Evolutionary conservation across 2,329 filamentous ascomycete species (phyloP).

Genomic region (Ophiostoma himal-ulmi): DNA sequence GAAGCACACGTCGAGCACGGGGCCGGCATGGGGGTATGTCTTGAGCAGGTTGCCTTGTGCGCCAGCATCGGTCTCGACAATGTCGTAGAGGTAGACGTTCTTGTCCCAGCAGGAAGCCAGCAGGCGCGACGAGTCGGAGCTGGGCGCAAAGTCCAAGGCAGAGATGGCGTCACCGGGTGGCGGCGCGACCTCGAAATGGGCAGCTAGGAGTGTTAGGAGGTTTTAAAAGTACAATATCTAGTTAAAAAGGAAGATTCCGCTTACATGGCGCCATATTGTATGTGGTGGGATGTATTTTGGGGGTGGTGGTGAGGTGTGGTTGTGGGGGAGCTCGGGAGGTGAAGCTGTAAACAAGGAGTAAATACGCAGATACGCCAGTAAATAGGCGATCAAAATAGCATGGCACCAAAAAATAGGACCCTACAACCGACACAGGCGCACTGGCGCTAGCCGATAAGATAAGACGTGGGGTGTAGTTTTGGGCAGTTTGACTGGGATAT

Average conservation of each 20-base stretch:
- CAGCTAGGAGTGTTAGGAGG: slow-evolving; percentile 8
- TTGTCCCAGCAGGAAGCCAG: slow-evolving; percentile 95
- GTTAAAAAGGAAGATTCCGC: background rate
- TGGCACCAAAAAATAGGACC: slow-evolving; percentile 4
- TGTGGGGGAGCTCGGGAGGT: background rate
- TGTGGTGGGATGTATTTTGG: background rate
- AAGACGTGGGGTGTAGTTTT: slow-evolving; percentile 20
- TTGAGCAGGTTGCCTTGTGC: slow-evolving; percentile 58
- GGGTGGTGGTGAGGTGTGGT: background rate
- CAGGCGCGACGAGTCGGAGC: slow-evolving; percentile 64
- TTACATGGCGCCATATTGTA: slow-evolving; percentile 25
- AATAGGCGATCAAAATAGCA: slow-evolving; percentile 14
- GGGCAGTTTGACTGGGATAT: background rate
- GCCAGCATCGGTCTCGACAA: slow-evolving; percentile 50
- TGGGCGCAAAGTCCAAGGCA: slow-evolving; percentile 75
- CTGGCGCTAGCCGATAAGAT: slow-evolving; percentile 26
- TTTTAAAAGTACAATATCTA: background rate
- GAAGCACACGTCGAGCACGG: slow-evolving; percentile 88
- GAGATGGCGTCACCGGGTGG: slow-evolving; percentile 85
- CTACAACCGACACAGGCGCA: slow-evolving; percentile 8
- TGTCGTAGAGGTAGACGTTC: slow-evolving; percentile 83
- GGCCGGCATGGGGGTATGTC: slow-evolving; percentile 74
- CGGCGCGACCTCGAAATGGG: slow-evolving; percentile 65
- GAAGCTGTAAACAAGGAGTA: slow-evolving; percentile 23
- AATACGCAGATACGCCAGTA: slow-evolving; percentile 3